Evolutionary conservation across 2,329 filamentous ascomycete species (phyloP), one percentile per base, ranked within the genome.

Genomic region (Penicillium nordicum): DNA sequence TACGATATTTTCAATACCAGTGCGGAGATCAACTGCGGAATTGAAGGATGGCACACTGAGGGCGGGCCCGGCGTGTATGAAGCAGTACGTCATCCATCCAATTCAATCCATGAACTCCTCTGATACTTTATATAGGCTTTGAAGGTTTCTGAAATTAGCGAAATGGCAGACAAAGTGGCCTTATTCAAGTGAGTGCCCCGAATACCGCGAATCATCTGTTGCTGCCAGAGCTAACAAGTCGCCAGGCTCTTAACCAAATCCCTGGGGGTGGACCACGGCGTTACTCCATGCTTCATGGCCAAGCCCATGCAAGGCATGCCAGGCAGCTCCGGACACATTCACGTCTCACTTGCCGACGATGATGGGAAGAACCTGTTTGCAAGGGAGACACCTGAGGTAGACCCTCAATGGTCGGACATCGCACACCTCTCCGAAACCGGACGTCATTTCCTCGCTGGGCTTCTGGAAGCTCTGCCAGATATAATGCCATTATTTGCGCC

Each of bases 251-350:
- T 88, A 16, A 90, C 96, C 60, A 96, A 96, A 76, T 92, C 90
- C 7, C 83, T 96, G 34, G 90, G 89, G 27, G 87, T 85, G 54
- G 88, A 89, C 68, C 89, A 91, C 72, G 90, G 89, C 64, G 93
- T 97, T 69, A 96, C 90, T 0, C 93, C 93, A 0, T 96, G 91
- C 77, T 97, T 97, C 79, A 97, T 97, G 93, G 93, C 93, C 18
- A 97, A 97, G 76, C 93, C 93, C 4, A 86, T 89, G 63, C 84
- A 94, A 67, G 92, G 92, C 0, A 80, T 97, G 0, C 93, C 93
- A 0, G 93, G 93, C 53, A 97, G 96, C 78, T 93, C 88, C 58
- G 93, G 93, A 0, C 93, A 97, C 72, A 92, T 96, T 80, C 93
- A 97, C 74, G 80, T 97, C 58, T 97, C 92, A 1, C 79, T 97